Percentiles rank a stretch among this genome's conserved stretches.
phyloP scores from a whole-genome alignment of 768 basidiomycete genomes.

The Pleurotus citrinopileatus region DNA sequence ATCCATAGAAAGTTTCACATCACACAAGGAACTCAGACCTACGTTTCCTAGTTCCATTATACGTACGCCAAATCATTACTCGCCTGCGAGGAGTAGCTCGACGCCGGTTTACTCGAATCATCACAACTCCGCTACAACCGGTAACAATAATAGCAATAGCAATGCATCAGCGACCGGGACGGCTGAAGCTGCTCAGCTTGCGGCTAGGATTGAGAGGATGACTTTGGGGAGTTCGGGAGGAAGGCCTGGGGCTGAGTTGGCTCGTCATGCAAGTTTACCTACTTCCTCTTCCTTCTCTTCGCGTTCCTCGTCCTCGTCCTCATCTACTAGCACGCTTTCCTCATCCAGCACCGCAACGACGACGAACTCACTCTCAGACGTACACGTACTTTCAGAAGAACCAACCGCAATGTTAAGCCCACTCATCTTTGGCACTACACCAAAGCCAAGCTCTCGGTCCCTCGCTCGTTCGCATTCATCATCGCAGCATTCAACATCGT shows the following conservation, averaged over 20 bases:
- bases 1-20: constrained; percentile 51
- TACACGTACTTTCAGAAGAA: constrained; percentile 38
- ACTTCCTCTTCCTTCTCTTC: constrained; percentile 9
- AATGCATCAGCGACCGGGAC: constrained; percentile 16
- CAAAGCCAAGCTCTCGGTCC: constrained; percentile 23
- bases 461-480: constrained; percentile 28
- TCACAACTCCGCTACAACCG: too few relatives aligned
- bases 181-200: constrained; percentile 22
- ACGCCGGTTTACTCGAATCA: constrained; percentile 16
- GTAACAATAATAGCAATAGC: too few relatives aligned
- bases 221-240: neutral
- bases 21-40: constrained; percentile 50
- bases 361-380: constrained; percentile 22
- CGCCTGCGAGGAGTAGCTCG: constrained; percentile 20
- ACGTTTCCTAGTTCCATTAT: constrained; percentile 71
- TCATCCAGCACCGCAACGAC: constrained; percentile 13
- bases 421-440: constrained; percentile 33
- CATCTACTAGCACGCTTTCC: constrained; percentile 10
- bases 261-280: constrained; percentile 35
- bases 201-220: constrained; percentile 25
- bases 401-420: constrained; percentile 46
- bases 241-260: constrained; percentile 16
- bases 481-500: too few relatives aligned
- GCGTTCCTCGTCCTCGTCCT: constrained; percentile 1
- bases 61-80: constrained; percentile 66